Conservation (phyloP, 192 early-diverging fungal genomes). For the Entomortierella chlamydospora region DNA sequence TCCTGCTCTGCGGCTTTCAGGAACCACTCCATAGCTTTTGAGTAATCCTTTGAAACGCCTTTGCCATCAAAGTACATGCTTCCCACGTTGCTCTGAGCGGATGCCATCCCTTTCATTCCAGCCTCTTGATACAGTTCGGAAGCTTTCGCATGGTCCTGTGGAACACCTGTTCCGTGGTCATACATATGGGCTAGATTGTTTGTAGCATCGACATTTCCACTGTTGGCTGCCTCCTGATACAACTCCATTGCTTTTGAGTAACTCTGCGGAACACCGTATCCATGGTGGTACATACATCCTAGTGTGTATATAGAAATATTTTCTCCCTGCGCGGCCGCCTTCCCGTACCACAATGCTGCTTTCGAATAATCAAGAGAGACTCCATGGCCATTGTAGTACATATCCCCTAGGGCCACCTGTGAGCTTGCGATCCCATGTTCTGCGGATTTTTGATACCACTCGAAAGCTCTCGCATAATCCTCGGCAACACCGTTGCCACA, state of each 20-base stretch:
- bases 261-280: background rate
- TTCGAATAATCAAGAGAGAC: background rate
- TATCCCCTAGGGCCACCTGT: background rate
- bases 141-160: too few species aligned
- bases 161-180: too few species aligned
- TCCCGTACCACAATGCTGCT: slow-evolving; percentile 1
- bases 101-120: too few species aligned
- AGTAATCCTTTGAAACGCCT: too few species aligned
- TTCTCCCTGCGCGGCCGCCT: background rate
- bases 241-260: background rate
- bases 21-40: too few species aligned
- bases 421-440: background rate
- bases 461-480: too few species aligned
- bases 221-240: background rate
- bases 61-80: too few species aligned
- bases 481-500: background rate
- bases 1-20: too few species aligned
- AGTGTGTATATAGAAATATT: background rate
- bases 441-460: background rate
- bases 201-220: too few species aligned
- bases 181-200: too few species aligned
- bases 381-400: background rate
- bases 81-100: too few species aligned
- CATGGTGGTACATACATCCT: background rate
- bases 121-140: too few species aligned